Evolutionary conservation across 805 yeast species (phyloP).

Genomic region (Yamadazyma tumulicola): DNA sequence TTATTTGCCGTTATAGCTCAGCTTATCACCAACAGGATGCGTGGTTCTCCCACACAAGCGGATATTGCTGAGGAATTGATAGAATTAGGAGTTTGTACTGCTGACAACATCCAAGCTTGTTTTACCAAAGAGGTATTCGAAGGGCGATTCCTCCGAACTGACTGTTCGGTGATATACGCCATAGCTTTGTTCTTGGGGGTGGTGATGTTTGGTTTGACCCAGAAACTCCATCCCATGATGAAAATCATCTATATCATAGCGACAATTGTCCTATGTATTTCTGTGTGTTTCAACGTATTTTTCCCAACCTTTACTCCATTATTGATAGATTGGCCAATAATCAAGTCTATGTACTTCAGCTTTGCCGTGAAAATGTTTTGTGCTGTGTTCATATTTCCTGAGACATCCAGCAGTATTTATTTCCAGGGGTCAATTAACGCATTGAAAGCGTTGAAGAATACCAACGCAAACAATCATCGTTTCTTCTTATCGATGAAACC

Average conservation of each 20-base stretch:
- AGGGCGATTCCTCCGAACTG: slow-evolving; percentile 25
- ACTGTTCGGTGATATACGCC: slow-evolving; percentile 20
- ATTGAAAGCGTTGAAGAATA: slow-evolving; percentile 13
- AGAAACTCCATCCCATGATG: slow-evolving; percentile 16
- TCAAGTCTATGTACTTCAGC: slow-evolving; percentile 24
- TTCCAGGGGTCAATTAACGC: slow-evolving; percentile 16
- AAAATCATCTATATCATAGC: slow-evolving; percentile 20
- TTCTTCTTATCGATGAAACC: slow-evolving; percentile 26
- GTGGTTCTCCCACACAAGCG: slow-evolving; percentile 22
- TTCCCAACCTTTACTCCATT: slow-evolving; percentile 25
- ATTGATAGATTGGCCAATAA: slow-evolving; percentile 15
- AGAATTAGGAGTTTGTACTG: slow-evolving; percentile 23
- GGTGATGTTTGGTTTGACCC: slow-evolving; percentile 20
- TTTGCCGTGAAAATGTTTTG: slow-evolving; percentile 18
- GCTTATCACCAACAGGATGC: slow-evolving; percentile 21
- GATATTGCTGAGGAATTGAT: slow-evolving; percentile 17
- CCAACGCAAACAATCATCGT: slow-evolving; percentile 18
- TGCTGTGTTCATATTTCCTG: slow-evolving; percentile 23
- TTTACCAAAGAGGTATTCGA: slow-evolving; percentile 17
- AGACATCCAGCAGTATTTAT: slow-evolving; percentile 21
- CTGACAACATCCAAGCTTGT: slow-evolving; percentile 15
- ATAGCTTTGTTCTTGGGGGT: slow-evolving; percentile 21
- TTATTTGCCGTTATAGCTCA: slow-evolving; percentile 19
- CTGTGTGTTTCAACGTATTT: slow-evolving; percentile 22
- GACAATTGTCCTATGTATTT: slow-evolving; percentile 19